Base-by-base conservation (phyloP, 202 grass and related monocot species). In the Carex arenaria region DNA sequence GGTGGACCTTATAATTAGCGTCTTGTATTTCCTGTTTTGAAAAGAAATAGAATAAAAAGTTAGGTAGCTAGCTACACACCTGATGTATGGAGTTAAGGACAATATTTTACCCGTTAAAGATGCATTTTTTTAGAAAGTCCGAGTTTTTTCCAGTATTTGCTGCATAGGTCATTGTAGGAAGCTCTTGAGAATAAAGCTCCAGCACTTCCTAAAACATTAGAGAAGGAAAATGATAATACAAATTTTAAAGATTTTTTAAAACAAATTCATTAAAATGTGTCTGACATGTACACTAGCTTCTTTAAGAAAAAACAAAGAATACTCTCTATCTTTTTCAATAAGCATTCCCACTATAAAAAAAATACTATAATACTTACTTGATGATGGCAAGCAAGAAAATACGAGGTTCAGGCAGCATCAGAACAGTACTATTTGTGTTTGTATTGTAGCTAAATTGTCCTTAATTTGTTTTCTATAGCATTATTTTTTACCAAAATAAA, bases 151-250 rank as follows among this genome's bases (percentile, higher is more conserved):
- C 87, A 42, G 91, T 97, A 79, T 94, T 82, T 82, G 94, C 94
- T 85, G 88, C 94, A 84, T 88, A 94, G 84, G 86, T 84, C 92
- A 94, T 97, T 51, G 88, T 79, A 82, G 94, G 92, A 81, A 94
- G 92, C 55, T 97, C 94, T 85, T 94, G 72, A 80, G 83, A 85
- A 85, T 97, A 97, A 77, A 92, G 88, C 62, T 74, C 87, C 53
- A 94, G 61, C 83, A 77, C 94, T 87, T 97, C 81, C 94, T 97
- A 78, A 17, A 83, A 87, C 81, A 67, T 47, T 80, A 30, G 84
- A 67, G 32, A 67, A 12, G 61, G 74, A 7, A 38, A 42, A 59
- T 10, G 0, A 77, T 36, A 34, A 56, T n/a, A 10, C 5, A 55
- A 77, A 15, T 5, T 75, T 67, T 17, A 36, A 14, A 38, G 63